Base-by-base conservation (phyloP, 208 protist species). In the Acanthamoeba sp. region DNA sequence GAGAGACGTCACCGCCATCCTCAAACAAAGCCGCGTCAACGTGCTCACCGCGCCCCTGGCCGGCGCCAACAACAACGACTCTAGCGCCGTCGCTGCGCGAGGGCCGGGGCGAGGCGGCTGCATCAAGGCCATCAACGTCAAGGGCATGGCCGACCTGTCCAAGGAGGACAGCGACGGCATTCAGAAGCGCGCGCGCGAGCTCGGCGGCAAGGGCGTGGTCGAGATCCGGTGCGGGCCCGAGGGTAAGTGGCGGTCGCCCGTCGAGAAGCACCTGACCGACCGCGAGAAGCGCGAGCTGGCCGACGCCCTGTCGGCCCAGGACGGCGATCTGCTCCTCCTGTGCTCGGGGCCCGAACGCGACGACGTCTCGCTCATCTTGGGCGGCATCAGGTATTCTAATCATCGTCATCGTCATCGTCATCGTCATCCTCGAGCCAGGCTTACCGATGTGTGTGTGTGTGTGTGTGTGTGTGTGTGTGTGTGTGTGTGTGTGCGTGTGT, bases 301-400 rank as follows among this genome's bases (percentile, higher is more conserved):
- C 1, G 36, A 64, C 12, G 38, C 6, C n/a, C 32, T 96, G 1
- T 0, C n/a, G 2, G 32, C 85, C 12, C 62, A 93, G 42, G 62
- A 66, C 4, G 91, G 90, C 57, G 94, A 95, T 76, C 36, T 95
- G 24, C 27, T 96, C 6, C 52, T 96, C 3, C 50, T 96, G 34
- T n/a, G 55, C 38, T 73, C 87, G 10, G 95, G 95, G 42, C 66
- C 87, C 32, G 66, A 76, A 34, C 69, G 92, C 69, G 69, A 18
- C n/a, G 32, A 66, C 52, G 91, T 94, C 18, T 73, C 71, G 36
- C 27, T 84, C 52, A 24, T 90, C 10, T 20, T 95, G 9, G 95
- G 95, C 32, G 95, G 94, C 57, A 10, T 94, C 12, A 27, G 59
- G 27, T n/a, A n/a, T n/a, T n/a, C n/a, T n/a, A n/a, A n/a, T n/a